These are phyloP conservation scores for Halophytophthora batemanensis DNA, from an alignment of 352 stramenopile species.

Conservation along the genomic window DNA sequence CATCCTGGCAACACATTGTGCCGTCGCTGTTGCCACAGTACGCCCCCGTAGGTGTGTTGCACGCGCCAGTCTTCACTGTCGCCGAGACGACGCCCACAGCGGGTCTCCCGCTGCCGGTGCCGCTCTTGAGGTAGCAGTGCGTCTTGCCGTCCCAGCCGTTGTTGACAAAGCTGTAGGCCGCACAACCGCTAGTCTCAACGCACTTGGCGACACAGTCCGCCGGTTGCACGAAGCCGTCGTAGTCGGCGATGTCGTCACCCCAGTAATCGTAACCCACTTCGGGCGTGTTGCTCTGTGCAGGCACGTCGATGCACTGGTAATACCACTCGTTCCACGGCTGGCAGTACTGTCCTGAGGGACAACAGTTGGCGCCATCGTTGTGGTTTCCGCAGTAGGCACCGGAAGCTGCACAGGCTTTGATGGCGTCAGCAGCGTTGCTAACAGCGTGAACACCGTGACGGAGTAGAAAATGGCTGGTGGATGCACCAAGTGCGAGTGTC, in stretches of 20 bases:
- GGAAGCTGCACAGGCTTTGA: slow-evolving; percentile 2
- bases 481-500: too few species aligned
- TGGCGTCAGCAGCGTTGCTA: not conserved
- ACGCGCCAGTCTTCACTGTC: slow-evolving; percentile 8
- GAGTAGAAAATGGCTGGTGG: not conserved
- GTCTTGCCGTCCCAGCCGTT: slow-evolving; percentile 20
- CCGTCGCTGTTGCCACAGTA: slow-evolving; percentile 10
- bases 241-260: slow-evolving; percentile 31
- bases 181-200: slow-evolving; percentile 8
- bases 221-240: slow-evolving; percentile 15
- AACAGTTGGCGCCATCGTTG: slow-evolving; percentile 24
- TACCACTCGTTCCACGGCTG: slow-evolving; percentile 41
- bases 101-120: slow-evolving; percentile 11
- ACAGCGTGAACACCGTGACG: not conserved
- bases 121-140: slow-evolving; percentile 30
- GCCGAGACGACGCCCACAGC: slow-evolving; percentile 18
- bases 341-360: slow-evolving; percentile 35
- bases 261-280: slow-evolving; percentile 35
- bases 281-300: too few species aligned
- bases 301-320: too few species aligned
- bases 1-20: slow-evolving; percentile 4
- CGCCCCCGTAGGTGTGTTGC: not conserved
- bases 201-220: slow-evolving; percentile 20
- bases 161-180: slow-evolving; percentile 30
- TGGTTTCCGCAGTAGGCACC: slow-evolving; percentile 26